phyloP scores from a whole-genome alignment of 176 grass and related monocot genomes.

The Stipa capillata region DNA sequence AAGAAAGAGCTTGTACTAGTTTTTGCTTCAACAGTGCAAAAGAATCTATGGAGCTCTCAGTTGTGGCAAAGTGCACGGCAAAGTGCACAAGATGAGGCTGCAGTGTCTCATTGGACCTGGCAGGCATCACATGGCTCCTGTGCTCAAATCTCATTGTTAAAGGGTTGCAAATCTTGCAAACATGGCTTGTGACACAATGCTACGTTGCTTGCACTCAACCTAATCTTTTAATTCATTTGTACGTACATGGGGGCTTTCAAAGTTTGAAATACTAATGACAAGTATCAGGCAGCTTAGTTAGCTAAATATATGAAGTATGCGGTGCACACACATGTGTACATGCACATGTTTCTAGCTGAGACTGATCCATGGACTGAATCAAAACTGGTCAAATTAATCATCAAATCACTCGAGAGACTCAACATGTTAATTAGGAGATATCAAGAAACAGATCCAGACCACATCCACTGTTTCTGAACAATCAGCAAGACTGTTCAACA shows the following conservation, averaged over 20 bases:
- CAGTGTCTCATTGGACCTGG: background rate
- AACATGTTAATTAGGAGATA: background rate
- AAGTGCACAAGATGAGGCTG: slow-evolving; percentile 2
- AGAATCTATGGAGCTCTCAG: slow-evolving; percentile 15
- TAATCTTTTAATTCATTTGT: too few relatives aligned
- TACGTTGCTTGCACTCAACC: slow-evolving; percentile 13
- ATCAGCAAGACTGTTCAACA: background rate
- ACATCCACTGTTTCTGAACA: background rate
- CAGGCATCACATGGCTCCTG: slow-evolving; percentile 25
- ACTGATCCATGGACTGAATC: background rate
- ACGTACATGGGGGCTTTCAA: slow-evolving; percentile 21
- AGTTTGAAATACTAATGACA: background rate
- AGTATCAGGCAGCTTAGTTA: background rate
- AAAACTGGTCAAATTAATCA: background rate
- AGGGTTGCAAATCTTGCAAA: slow-evolving; percentile 28
- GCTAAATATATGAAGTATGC: background rate
- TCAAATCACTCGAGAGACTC: background rate
- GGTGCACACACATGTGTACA: background rate
- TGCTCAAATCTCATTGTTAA: slow-evolving; percentile 35
- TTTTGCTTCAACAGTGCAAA: background rate
- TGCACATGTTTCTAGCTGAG: slow-evolving; percentile 2
- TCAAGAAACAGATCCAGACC: background rate
- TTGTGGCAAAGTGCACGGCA: background rate
- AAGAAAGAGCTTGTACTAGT: background rate
- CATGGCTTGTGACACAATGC: slow-evolving; percentile 19